Conservation (phyloP, 495 filamentous ascomycete species). For the Parachaetomium inaequale region DNA sequence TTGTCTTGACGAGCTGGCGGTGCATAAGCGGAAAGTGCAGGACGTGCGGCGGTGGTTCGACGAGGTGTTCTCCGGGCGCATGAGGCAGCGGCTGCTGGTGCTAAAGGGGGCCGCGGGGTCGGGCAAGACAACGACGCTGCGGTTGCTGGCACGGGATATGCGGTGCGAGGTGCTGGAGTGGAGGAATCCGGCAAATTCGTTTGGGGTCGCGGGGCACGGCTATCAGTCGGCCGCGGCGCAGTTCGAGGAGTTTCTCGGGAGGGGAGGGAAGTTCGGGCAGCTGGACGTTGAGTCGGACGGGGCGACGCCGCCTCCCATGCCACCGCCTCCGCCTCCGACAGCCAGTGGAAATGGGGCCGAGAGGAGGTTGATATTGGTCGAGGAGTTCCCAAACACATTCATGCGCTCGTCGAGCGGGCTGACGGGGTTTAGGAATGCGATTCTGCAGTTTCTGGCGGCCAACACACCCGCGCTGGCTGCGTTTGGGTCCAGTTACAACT, state of each 20-base stretch:
- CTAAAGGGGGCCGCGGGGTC: constrained; percentile 89
- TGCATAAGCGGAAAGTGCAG: constrained; percentile 87
- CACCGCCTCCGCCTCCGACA: neutral
- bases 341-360: constrained; percentile 9
- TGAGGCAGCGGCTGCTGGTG: constrained; percentile 67
- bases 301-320: constrained; percentile 20
- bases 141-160: constrained; percentile 67
- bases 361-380: constrained; percentile 68
- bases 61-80: constrained; percentile 61
- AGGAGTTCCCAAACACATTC: constrained; percentile 90
- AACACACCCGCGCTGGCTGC: constrained; percentile 47
- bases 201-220: constrained; percentile 48
- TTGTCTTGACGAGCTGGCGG: constrained; percentile 75
- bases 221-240: constrained; percentile 64
- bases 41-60: constrained; percentile 83
- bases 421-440: constrained; percentile 67
- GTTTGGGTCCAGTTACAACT: constrained; percentile 30
- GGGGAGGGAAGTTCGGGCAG: constrained; percentile 72
- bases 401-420: constrained; percentile 62
- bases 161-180: constrained; percentile 79
- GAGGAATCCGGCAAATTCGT: constrained; percentile 70
- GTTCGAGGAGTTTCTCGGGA: constrained; percentile 86
- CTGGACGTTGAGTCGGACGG: constrained; percentile 56
- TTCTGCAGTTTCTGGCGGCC: constrained; percentile 69
- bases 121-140: constrained; percentile 86